These are phyloP conservation scores for Colletotrichum sp. DNA, from an alignment of 2,329 filamentous ascomycete genomes.

Conservation along the genomic window DNA sequence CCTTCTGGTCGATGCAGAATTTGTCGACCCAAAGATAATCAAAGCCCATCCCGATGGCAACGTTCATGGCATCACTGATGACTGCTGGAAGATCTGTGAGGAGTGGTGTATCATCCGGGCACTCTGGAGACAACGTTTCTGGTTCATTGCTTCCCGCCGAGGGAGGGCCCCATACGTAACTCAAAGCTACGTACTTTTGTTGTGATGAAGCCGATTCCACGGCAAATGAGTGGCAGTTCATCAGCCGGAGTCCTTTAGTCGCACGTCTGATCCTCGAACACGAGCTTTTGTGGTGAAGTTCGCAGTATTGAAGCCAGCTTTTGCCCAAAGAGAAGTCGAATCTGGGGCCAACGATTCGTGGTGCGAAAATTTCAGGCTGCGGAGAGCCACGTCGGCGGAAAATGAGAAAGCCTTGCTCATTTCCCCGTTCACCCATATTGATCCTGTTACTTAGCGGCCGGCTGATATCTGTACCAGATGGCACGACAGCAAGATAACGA, in stretches of 20 bases:
- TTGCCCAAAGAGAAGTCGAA: neutral
- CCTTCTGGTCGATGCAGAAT: conserved; percentile 37
- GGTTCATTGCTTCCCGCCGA: too few species aligned
- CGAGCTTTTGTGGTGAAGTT: accelerated
- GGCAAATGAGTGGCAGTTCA: neutral
- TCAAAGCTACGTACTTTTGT: conserved; percentile 32
- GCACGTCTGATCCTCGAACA: neutral
- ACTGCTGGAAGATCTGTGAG: neutral
- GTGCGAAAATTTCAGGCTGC: too few species aligned
- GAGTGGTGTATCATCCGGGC: accelerated
- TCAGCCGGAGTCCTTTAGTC: neutral
- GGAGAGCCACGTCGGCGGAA: neutral
- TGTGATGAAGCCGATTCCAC: neutral
- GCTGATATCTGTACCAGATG: neutral
- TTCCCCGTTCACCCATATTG: accelerated
- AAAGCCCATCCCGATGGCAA: conserved; percentile 34
- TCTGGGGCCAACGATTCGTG: neutral
- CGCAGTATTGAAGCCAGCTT: neutral
- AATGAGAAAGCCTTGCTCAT: accelerated
- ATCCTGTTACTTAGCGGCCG: too few species aligned
- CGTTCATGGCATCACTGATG: conserved; percentile 27
- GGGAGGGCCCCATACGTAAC: conserved; percentile 25
- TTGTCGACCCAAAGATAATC: conserved; percentile 43
- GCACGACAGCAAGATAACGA: neutral
- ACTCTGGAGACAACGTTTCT: accelerated